These are phyloP conservation scores for Lactarius vividus DNA, from an alignment of 768 basidiomycete species.

Conservation along the genomic window DNA sequence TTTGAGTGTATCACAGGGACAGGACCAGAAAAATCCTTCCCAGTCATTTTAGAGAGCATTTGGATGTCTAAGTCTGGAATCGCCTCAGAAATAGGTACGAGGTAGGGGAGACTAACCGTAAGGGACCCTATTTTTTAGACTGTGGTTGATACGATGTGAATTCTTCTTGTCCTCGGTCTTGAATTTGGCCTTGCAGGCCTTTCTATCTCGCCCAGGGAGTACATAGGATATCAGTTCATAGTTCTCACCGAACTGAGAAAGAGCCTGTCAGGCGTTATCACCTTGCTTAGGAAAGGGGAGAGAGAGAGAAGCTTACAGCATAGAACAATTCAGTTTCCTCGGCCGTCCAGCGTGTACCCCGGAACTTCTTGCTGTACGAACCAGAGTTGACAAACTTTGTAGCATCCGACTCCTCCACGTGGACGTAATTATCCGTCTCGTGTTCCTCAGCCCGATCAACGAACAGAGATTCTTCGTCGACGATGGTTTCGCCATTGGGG, in stretches of 20 bases:
- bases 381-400: constrained; percentile 84
- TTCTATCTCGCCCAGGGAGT: constrained; percentile 80
- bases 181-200: constrained; percentile 92
- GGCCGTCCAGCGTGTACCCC: constrained; percentile 85
- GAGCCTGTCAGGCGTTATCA: constrained; percentile 52
- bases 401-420: constrained; percentile 78
- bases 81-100: not conserved
- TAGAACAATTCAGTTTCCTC: constrained; percentile 89
- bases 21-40: constrained; percentile 82
- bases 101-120: constrained; percentile 55
- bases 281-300: not conserved
- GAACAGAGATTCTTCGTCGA: constrained; percentile 82
- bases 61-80: constrained; percentile 53
- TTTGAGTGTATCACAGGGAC: constrained; percentile 61
- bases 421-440: constrained; percentile 70
- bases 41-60: constrained; percentile 74
- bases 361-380: constrained; percentile 74
- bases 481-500: constrained; percentile 80
- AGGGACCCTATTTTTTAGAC: constrained; percentile 70
- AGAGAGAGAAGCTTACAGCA: constrained; percentile 50
- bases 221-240: constrained; percentile 89
- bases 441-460: constrained; percentile 70
- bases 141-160: constrained; percentile 68
- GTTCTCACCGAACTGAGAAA: constrained; percentile 87
- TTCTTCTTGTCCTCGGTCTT: constrained; percentile 86